Evolutionary conservation across 768 basidiomycete genomes (phyloP).

Genomic region (Macrolepiota dolichaula): DNA sequence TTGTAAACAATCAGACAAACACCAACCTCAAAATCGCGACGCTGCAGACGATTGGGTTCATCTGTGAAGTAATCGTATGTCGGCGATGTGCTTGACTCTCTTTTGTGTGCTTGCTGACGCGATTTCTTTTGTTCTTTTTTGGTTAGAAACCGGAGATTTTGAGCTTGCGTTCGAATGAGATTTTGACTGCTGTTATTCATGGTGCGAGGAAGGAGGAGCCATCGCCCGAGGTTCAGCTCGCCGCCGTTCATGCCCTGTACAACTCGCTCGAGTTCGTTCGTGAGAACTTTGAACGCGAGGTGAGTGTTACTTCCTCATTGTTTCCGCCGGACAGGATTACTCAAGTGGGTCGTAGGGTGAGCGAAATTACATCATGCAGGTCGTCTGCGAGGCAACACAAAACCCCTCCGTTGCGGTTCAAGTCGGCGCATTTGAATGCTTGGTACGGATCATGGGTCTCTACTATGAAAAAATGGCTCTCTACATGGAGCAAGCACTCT

Average conservation of each 20-base stretch:
- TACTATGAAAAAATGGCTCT: constrained; percentile 99
- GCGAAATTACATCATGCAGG: constrained; percentile 99
- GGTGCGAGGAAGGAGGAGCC: constrained; percentile 96
- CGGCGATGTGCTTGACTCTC: constrained; percentile 1
- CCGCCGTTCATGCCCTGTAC: constrained; percentile 88
- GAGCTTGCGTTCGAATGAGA: constrained; percentile 89
- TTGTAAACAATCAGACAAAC: constrained; percentile 75
- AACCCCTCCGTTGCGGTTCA: constrained; percentile 76
- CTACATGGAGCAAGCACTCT: constrained; percentile 99
- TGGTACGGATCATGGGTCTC: constrained; percentile 94
- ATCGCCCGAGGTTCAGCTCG: constrained; percentile 84
- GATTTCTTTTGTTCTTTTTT: constrained; percentile 20
- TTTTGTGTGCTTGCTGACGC: constrained; percentile 3
- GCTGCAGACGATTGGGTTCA: constrained; percentile 92
- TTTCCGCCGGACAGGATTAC: constrained; percentile 9
- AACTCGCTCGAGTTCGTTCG: constrained; percentile 97
- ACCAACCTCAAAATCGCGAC: constrained; percentile 80
- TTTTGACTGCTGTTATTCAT: constrained; percentile 96
- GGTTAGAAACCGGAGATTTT: constrained; percentile 89
- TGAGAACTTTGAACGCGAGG: constrained; percentile 97
- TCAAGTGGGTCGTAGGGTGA: constrained; percentile 65
- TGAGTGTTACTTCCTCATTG: constrained; percentile 33
- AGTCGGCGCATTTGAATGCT: constrained; percentile 93
- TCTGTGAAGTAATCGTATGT: constrained; percentile 95
- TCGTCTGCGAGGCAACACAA: constrained; percentile 98